phyloP scores from a whole-genome alignment of 1,284 basidiomycete genomes.

The Anthracocystis panici-leucophaei region DNA sequence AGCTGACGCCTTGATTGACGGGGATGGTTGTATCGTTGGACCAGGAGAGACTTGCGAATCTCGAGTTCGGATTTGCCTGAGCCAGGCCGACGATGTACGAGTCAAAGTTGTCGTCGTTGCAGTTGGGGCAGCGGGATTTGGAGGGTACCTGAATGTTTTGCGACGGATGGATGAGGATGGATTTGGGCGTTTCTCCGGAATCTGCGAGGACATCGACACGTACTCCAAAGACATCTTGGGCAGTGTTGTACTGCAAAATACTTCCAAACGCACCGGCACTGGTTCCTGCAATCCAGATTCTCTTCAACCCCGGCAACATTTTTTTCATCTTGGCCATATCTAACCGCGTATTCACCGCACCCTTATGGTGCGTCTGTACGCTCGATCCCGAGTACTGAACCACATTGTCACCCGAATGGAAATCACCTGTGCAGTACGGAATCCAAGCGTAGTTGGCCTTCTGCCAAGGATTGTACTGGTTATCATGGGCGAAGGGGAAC shows the following conservation, averaged over 20 bases:
- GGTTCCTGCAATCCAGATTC: conserved; percentile 21
- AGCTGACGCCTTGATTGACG: conserved; percentile 22
- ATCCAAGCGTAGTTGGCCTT: conserved; percentile 28
- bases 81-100: conserved; percentile 37
- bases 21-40: conserved; percentile 36
- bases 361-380: conserved; percentile 15
- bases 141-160: conserved; percentile 32
- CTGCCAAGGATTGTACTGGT: conserved; percentile 29
- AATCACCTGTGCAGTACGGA: conserved; percentile 44
- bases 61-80: conserved; percentile 22
- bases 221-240: conserved; percentile 17
- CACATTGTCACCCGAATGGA: conserved; percentile 31
- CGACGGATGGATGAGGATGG: conserved; percentile 14
- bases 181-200: conserved; percentile 23
- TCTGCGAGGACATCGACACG: conserved; percentile 33
- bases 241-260: conserved; percentile 37
- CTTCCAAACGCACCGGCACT: conserved; percentile 33
- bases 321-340: conserved; percentile 21
- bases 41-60: conserved; percentile 37
- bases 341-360: conserved; percentile 20
- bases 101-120: conserved; percentile 38
- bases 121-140: conserved; percentile 24
- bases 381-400: conserved; percentile 19
- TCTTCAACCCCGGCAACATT: conserved; percentile 12
- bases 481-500: conserved; percentile 33